Evolutionary conservation across 352 stramenopile species (phyloP).

Genomic region (Plasmopara halstedii): DNA sequence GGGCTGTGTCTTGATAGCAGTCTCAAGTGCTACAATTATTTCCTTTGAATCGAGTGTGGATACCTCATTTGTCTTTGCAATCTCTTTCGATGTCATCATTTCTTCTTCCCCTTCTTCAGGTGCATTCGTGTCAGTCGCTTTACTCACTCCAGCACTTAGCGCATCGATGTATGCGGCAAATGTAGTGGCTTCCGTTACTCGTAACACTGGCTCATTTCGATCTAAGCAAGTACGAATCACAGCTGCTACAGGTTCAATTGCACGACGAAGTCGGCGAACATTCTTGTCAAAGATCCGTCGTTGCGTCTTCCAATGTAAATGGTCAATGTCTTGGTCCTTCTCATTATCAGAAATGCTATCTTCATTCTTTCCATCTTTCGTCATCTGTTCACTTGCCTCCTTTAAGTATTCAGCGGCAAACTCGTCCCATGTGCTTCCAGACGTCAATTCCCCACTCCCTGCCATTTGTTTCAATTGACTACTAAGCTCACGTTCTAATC

Average conservation of each 20-base stretch:
- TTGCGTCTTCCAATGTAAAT: slow-evolving; percentile 38
- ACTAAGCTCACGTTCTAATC: slow-evolving; percentile 25
- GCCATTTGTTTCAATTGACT: slow-evolving; percentile 21
- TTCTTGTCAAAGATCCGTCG: slow-evolving; percentile 50
- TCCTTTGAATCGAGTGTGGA: slow-evolving; percentile 7
- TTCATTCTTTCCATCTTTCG: slow-evolving; percentile 8
- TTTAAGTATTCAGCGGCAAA: slow-evolving; percentile 13
- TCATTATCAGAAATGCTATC: not conserved
- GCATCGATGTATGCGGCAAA: slow-evolving; percentile 32
- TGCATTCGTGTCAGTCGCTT: slow-evolving; percentile 34
- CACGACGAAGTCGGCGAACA: slow-evolving; percentile 30
- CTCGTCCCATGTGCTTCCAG: slow-evolving; percentile 21
- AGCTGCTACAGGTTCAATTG: slow-evolving; percentile 17
- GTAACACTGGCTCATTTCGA: slow-evolving; percentile 21
- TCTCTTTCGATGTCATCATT: slow-evolving; percentile 2
- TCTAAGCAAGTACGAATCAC: slow-evolving; percentile 26
- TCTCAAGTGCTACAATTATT: slow-evolving; percentile 14
- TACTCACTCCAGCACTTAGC: slow-evolving; percentile 26
- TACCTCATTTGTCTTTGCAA: slow-evolving; percentile 2
- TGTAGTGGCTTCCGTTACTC: slow-evolving; percentile 23
- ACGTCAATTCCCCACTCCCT: slow-evolving; percentile 10
- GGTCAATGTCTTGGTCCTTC: slow-evolving; percentile 5
- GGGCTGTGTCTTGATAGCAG: slow-evolving; percentile 18
- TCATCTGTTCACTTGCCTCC: slow-evolving; percentile 6
- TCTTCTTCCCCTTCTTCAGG: slow-evolving; percentile 61